Conservation (phyloP, 352 stramenopile genomes). For the Globisporangium paroecandrum region DNA sequence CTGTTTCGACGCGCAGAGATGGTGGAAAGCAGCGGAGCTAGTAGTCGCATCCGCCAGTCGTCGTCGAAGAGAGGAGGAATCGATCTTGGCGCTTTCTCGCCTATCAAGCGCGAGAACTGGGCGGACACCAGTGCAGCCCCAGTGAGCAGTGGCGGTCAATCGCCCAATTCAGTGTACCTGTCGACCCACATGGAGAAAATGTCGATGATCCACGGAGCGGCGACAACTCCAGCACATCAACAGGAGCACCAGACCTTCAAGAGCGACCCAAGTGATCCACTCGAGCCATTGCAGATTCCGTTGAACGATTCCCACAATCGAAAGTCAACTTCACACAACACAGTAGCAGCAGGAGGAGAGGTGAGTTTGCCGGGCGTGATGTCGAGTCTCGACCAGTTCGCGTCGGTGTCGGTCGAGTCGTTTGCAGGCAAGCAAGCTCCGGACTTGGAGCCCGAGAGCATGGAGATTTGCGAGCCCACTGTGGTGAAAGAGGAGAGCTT, state of each 20-base stretch:
- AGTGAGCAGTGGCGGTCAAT: slow-evolving; percentile 13
- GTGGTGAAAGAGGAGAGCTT: slow-evolving; percentile 12
- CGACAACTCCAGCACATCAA: not conserved
- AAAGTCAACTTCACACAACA: not conserved
- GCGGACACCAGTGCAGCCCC: not conserved
- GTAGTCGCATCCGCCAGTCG: not conserved
- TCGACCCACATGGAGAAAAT: slow-evolving; percentile 67
- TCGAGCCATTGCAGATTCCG: slow-evolving; percentile 6
- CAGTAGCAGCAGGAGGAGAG: not conserved
- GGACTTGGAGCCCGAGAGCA: slow-evolving; percentile 12
- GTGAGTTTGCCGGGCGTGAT: slow-evolving; percentile 1
- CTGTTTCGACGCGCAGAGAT: slow-evolving; percentile 13
- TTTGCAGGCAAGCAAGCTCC: slow-evolving; percentile 13
- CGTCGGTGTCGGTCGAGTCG: slow-evolving; percentile 10
- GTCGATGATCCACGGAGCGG: slow-evolving; percentile 35
- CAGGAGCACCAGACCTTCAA: not conserved
- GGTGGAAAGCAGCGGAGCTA: not conserved
- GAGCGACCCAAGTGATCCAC: not conserved
- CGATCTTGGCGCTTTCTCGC: slow-evolving; percentile 21
- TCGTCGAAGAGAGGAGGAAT: slow-evolving; percentile 8
- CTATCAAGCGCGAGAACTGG: slow-evolving; percentile 17
- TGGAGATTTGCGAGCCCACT: slow-evolving; percentile 11
- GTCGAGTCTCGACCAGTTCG: slow-evolving; percentile 15
- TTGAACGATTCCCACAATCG: not conserved
- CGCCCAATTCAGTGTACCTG: slow-evolving; percentile 37